A percentile compares a stretch with the other conserved stretches of the same genome.
Evolutionary conservation across 768 basidiomycete species (phyloP).

Genomic region (Ramaria sp.): DNA sequence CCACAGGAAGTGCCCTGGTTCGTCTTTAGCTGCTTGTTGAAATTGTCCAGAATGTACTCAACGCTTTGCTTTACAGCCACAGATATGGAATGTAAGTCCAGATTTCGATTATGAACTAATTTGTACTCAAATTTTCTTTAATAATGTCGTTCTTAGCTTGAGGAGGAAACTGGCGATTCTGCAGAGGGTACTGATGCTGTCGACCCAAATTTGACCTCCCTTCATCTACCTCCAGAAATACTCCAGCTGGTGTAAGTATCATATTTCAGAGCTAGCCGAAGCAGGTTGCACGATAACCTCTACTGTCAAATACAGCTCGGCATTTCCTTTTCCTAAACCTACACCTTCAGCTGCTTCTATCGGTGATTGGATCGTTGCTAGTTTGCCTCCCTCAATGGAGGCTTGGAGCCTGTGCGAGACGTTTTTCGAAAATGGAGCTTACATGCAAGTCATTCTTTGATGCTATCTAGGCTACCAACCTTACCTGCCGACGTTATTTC

Average conservation of each 20-base stretch:
- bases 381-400: constrained; percentile 1
- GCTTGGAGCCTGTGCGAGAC: constrained; percentile 7
- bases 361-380: constrained; percentile 2
- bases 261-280: not conserved
- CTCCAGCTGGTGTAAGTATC: not conserved
- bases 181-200: not conserved
- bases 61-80: not conserved
- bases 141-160: not conserved
- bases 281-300: not conserved
- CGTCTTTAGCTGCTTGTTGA: not conserved
- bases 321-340: constrained; percentile 2
- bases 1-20: not conserved
- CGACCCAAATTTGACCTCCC: not conserved
- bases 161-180: not conserved
- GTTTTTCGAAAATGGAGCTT: constrained; percentile 6
- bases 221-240: constrained; percentile 3
- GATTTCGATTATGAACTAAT: not conserved
- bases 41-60: not conserved
- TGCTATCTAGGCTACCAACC: not conserved
- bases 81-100: not conserved
- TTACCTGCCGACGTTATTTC: not conserved
- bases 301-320: not conserved
- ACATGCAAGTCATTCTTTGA: not conserved
- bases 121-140: not conserved
- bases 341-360: not conserved